phyloP scores from a whole-genome alignment of 495 filamentous ascomycete species.

The Copromyces sp. region DNA sequence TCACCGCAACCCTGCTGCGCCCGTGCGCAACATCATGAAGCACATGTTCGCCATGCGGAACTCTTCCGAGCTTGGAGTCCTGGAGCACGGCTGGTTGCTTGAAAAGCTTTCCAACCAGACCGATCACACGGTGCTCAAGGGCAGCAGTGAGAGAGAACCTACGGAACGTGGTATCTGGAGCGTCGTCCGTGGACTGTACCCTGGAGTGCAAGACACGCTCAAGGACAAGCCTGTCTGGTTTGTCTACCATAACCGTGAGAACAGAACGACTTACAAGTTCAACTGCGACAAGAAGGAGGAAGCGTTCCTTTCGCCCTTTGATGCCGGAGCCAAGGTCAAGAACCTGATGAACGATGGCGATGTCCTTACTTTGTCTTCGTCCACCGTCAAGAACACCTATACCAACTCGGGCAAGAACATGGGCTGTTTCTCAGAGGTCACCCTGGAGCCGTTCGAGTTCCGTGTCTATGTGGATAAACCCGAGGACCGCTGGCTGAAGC shows the following conservation, averaged over 20 bases:
- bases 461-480: slow-evolving; percentile 47
- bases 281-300: slow-evolving; percentile 40
- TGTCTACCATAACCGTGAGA: slow-evolving; percentile 54
- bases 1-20: slow-evolving; percentile 60
- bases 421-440: slow-evolving; percentile 47
- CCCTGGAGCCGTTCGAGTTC: slow-evolving; percentile 49
- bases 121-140: slow-evolving; percentile 38
- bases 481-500: slow-evolving; percentile 34
- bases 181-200: slow-evolving; percentile 42
- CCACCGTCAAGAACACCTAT: slow-evolving; percentile 20
- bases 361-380: slow-evolving; percentile 35
- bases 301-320: slow-evolving; percentile 51
- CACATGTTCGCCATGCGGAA: slow-evolving; percentile 55
- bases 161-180: slow-evolving; percentile 65
- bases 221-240: slow-evolving; percentile 53
- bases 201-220: slow-evolving; percentile 41
- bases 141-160: slow-evolving; percentile 33
- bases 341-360: slow-evolving; percentile 61
- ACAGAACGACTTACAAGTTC: slow-evolving; percentile 47
- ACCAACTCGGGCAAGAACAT: slow-evolving; percentile 25
- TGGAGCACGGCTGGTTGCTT: slow-evolving; percentile 59
- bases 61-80: slow-evolving; percentile 36
- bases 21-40: slow-evolving; percentile 56
- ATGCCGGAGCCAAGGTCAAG: slow-evolving; percentile 45
- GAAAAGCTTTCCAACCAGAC: slow-evolving; percentile 52